Conservation (phyloP, 2,329 filamentous ascomycete genomes). For the Aureobasidium sp. region DNA sequence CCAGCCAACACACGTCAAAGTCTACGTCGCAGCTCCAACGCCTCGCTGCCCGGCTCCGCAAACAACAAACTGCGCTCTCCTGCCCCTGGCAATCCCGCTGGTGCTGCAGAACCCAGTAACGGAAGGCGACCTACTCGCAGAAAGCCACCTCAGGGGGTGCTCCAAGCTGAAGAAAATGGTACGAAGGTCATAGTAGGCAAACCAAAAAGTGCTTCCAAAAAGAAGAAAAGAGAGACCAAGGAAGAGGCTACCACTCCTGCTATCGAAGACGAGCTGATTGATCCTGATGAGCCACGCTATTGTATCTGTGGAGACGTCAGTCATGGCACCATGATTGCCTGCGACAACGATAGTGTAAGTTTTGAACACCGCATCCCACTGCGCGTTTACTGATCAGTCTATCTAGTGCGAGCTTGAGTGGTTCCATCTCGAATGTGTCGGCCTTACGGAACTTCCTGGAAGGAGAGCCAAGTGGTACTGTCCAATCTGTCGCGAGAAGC, state of each 20-base stretch:
- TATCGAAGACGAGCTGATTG: conserved; percentile 45
- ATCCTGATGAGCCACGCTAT: conserved; percentile 69
- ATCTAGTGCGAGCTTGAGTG: conserved; percentile 68
- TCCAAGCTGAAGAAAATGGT: conserved; percentile 54
- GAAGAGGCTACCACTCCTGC: conserved; percentile 20
- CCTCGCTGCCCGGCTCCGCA: conserved; percentile 32
- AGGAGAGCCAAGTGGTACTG: conserved; percentile 80
- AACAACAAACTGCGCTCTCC: conserved; percentile 18
- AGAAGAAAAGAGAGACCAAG: conserved; percentile 46
- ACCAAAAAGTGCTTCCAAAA: conserved; percentile 61
- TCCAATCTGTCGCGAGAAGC: conserved; percentile 60
- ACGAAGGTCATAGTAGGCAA: conserved; percentile 64
- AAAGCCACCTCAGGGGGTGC: conserved; percentile 64
- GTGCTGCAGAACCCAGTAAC: conserved; percentile 14
- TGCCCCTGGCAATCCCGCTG: conserved; percentile 17
- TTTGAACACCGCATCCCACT: neutral
- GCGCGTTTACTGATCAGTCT: neutral
- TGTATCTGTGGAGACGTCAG: conserved; percentile 74
- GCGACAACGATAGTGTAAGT: conserved; percentile 69
- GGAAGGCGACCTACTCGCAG: conserved; percentile 47
- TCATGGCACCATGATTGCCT: conserved; percentile 76
- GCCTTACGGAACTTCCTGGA: conserved; percentile 59
- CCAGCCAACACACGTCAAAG: conserved; percentile 35
- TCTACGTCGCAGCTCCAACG: conserved; percentile 41
- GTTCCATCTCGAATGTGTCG: conserved; percentile 78